Evolutionary conservation across 2,329 filamentous ascomycete genomes (phyloP).

Genomic region (Curvularia verruculosa): DNA sequence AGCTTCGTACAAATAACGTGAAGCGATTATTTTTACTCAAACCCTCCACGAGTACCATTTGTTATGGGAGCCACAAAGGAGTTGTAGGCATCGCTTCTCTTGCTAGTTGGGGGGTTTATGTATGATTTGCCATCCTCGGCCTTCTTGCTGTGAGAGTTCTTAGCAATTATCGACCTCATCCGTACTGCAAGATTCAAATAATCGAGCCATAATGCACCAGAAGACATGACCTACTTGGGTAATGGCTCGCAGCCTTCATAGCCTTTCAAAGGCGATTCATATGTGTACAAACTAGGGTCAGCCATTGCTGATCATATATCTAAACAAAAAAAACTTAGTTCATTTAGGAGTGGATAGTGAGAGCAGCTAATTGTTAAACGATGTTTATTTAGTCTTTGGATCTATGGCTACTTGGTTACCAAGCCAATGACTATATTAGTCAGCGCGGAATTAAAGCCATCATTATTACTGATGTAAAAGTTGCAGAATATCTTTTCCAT

Average conservation of each 20-base stretch:
- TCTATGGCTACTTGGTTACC: background rate
- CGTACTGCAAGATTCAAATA: background rate
- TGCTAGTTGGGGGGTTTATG: slow-evolving; percentile 67
- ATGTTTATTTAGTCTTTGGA: background rate
- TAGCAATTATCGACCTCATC: slow-evolving; percentile 4
- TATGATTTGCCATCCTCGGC: slow-evolving; percentile 78
- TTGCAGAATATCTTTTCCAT: background rate
- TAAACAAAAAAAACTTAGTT: background rate
- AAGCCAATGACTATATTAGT: slow-evolving; percentile 26
- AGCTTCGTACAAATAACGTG: background rate
- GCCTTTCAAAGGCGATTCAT: slow-evolving; percentile 63
- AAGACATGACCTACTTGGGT: slow-evolving; percentile 47
- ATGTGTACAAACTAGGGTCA: slow-evolving; percentile 54
- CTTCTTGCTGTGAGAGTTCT: slow-evolving; percentile 55
- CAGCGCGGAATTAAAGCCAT: slow-evolving; percentile 38
- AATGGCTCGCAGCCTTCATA: slow-evolving; percentile 64
- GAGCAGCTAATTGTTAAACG: background rate
- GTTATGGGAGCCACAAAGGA: slow-evolving; percentile 71
- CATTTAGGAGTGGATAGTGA: background rate
- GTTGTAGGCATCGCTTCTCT: slow-evolving; percentile 71
- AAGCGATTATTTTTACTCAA: slow-evolving; percentile 60
- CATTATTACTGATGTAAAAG: background rate
- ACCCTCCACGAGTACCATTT: slow-evolving; percentile 71
- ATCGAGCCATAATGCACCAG: background rate
- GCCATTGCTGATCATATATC: slow-evolving; percentile 39